Evolutionary conservation across 257 asterid species (phyloP).

Genomic region (Nicotiana noctiflora): DNA sequence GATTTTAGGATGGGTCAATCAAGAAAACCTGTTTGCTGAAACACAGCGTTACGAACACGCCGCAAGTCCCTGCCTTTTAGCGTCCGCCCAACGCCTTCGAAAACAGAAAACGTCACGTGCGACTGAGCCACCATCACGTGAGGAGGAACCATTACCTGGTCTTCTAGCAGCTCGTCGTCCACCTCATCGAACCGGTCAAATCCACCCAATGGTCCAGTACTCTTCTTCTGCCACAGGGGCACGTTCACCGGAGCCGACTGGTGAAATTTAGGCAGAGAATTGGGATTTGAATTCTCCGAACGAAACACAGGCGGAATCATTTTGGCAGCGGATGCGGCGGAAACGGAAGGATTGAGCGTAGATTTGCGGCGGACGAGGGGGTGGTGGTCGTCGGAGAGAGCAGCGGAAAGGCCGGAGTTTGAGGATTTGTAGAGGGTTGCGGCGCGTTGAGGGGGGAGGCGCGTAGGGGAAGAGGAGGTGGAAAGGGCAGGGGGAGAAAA

Average conservation of each 20-base stretch:
- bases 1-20: slow-evolving; percentile 29
- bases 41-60: slow-evolving; percentile 77
- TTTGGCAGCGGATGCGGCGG: slow-evolving; percentile 26
- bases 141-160: slow-evolving; percentile 79
- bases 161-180: slow-evolving; percentile 23
- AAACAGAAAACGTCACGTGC: slow-evolving; percentile 85
- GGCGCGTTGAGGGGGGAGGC: slow-evolving; percentile 14
- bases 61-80: slow-evolving; percentile 83
- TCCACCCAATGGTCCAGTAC: slow-evolving; percentile 6
- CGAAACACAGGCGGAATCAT: slow-evolving; percentile 24
- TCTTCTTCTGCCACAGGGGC: slow-evolving; percentile 57
- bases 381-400: slow-evolving; percentile 38
- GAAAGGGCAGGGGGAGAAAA: slow-evolving; percentile 21
- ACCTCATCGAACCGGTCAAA: slow-evolving; percentile 34
- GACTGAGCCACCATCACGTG: slow-evolving; percentile 88
- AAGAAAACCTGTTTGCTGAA: slow-evolving; percentile 83
- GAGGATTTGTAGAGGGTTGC: slow-evolving; percentile 18
- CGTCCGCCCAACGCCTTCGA: slow-evolving; percentile 86
- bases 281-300: slow-evolving; percentile 26
- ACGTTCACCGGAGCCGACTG: slow-evolving; percentile 84
- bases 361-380: slow-evolving; percentile 48
- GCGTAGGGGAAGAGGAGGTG: background rate
- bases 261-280: slow-evolving; percentile 28
- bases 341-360: slow-evolving; percentile 29
- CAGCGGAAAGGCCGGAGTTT: slow-evolving; percentile 62